phyloP scores from a whole-genome alignment of 78 protist genomes.

The Protostelium mycophagum region DNA sequence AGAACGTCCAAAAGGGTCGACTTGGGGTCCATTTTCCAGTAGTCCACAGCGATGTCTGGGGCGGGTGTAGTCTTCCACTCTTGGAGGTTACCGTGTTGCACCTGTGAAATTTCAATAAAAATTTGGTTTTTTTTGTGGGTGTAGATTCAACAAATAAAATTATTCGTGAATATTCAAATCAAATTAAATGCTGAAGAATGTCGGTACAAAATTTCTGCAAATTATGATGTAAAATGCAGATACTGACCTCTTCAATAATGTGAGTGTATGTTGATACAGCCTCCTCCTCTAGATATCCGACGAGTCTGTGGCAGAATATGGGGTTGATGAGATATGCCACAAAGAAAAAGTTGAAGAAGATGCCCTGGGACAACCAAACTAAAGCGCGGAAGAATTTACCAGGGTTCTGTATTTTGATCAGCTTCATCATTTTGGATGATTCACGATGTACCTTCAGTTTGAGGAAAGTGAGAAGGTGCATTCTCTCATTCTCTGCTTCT shows the following conservation, averaged over 20 bases:
- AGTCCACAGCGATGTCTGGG: constrained; percentile 54
- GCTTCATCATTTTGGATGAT: neutral
- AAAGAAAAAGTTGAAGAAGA: constrained; percentile 38
- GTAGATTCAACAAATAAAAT: too few species aligned
- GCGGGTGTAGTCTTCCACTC: constrained; percentile 17
- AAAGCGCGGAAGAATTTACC: neutral
- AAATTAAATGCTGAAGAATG: too few species aligned
- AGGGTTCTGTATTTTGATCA: constrained; percentile 48
- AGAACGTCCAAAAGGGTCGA: constrained; percentile 52
- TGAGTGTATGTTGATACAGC: constrained; percentile 58
- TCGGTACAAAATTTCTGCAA: too few species aligned
- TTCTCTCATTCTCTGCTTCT: constrained; percentile 89
- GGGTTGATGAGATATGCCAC: constrained; percentile 47
- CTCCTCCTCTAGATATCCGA: constrained; percentile 87
- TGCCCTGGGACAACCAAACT: constrained; percentile 63
- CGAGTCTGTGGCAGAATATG: constrained; percentile 66
- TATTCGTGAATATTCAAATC: too few species aligned
- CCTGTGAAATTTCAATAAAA: neutral
- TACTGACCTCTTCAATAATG: neutral
- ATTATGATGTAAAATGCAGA: too few species aligned
- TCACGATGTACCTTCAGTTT: neutral
- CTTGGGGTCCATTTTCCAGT: constrained; percentile 29
- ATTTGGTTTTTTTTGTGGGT: too few species aligned
- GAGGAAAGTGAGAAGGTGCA: constrained; percentile 79
- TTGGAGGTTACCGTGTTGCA: neutral